These are phyloP conservation scores for Turnera subulata DNA, from an alignment of 345 rosid species.

Conservation along the genomic window DNA sequence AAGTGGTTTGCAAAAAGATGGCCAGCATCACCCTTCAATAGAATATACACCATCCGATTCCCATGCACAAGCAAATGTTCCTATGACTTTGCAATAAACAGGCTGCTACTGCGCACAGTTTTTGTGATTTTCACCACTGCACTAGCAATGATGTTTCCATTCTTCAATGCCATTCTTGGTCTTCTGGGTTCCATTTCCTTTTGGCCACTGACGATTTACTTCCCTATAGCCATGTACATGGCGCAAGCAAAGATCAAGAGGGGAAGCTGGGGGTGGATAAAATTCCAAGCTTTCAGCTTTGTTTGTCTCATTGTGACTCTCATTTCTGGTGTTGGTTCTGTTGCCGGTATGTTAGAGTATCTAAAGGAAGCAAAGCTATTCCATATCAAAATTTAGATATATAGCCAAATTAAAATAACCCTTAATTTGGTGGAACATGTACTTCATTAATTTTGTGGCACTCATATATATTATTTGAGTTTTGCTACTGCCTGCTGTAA, in stretches of 20 bases:
- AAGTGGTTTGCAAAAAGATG: constrained; percentile 11
- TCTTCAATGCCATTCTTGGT: constrained; percentile 22
- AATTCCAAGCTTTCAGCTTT: constrained; percentile 5
- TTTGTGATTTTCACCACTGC: constrained; percentile 24
- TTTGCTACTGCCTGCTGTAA: too few species aligned
- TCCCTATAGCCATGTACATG: constrained; percentile 15
- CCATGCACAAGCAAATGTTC: neutral
- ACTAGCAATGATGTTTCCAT: constrained; percentile 29
- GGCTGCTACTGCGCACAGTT: constrained; percentile 13
- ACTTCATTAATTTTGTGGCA: too few species aligned
- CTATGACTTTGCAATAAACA: neutral
- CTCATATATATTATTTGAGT: too few species aligned
- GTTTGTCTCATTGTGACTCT: constrained; percentile 11
- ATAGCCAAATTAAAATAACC: too few species aligned
- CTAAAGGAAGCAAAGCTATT: constrained; percentile 15
- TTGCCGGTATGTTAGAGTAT: constrained; percentile 16
- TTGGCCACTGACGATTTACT: constrained; percentile 17
- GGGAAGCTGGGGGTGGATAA: constrained; percentile 5
- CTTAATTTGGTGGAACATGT: too few species aligned
- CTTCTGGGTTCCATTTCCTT: constrained; percentile 17
- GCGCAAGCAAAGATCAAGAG: constrained; percentile 13
- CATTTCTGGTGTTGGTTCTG: constrained; percentile 14
- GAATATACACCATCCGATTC: constrained; percentile 6
- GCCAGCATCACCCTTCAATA: constrained; percentile 21
- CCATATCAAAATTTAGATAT: constrained; percentile 9